These are phyloP conservation scores for Yarrowia sp. DNA, from an alignment of 805 yeast genomes.

Conservation along the genomic window DNA sequence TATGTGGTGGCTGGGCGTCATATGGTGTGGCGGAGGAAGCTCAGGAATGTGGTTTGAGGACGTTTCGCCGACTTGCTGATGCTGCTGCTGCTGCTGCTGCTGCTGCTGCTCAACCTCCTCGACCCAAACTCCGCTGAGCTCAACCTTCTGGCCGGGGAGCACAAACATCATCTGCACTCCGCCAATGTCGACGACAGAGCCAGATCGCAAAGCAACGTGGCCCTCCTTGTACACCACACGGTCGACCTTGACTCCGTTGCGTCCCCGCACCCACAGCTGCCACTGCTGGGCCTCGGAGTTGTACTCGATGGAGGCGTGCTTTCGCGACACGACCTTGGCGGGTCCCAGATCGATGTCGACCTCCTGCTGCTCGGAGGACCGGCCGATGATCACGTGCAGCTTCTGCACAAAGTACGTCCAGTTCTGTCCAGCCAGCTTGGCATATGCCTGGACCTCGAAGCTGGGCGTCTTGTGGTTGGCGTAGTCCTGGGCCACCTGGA, in stretches of 20 bases:
- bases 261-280: constrained; percentile 80
- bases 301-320: constrained; percentile 81
- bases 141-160: constrained; percentile 69
- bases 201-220: constrained; percentile 61
- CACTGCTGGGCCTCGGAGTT: constrained; percentile 73
- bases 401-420: constrained; percentile 95
- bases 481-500: constrained; percentile 68
- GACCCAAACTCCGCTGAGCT: constrained; percentile 5
- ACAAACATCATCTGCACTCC: constrained; percentile 99
- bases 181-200: constrained; percentile 91
- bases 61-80: neutral
- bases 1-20: constrained; percentile 7
- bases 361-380: constrained; percentile 42
- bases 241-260: constrained; percentile 93
- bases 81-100: neutral
- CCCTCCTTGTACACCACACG: constrained; percentile 49
- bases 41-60: neutral
- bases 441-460: constrained; percentile 86
- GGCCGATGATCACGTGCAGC: constrained; percentile 75
- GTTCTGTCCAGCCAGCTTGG: constrained; percentile 84
- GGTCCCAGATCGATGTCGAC: constrained; percentile 93
- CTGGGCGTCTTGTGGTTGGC: constrained; percentile 64
- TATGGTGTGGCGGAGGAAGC: neutral
- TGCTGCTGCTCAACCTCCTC: neutral
- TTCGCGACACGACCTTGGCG: constrained; percentile 91